phyloP scores from a whole-genome alignment of 208 protist genomes.

The Trypanosomatidae sp. region DNA sequence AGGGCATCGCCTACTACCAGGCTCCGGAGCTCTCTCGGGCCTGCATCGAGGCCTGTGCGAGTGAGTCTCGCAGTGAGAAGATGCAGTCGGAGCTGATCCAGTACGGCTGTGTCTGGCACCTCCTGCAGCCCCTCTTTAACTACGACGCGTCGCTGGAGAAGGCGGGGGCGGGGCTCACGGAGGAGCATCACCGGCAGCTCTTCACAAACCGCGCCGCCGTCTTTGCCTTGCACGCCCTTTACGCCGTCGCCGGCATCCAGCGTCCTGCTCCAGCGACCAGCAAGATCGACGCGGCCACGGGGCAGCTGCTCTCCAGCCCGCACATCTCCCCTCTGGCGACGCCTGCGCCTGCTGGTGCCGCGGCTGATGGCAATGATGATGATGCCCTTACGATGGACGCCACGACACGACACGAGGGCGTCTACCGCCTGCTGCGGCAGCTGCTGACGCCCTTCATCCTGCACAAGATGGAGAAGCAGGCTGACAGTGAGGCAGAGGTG shows the following conservation, averaged over 20 bases:
- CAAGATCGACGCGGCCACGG: too few species aligned
- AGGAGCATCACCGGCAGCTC: conserved; percentile 81
- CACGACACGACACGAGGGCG: conserved; percentile 32
- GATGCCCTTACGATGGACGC: too few species aligned
- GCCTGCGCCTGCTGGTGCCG: too few species aligned
- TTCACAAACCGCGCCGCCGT: conserved; percentile 75
- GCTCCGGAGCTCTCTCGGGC: conserved; percentile 65
- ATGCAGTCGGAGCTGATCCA: conserved; percentile 71
- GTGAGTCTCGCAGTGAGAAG: conserved; percentile 48
- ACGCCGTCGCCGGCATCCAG: conserved; percentile 49
- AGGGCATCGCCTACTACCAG: conserved; percentile 66
- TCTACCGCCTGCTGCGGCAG: conserved; percentile 48
- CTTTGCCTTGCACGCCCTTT: conserved; percentile 64
- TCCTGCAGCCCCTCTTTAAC: conserved; percentile 79
- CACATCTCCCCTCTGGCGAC: too few species aligned
- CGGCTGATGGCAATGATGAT: background rate
- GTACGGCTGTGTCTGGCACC: conserved; percentile 79
- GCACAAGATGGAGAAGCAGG: conserved; percentile 46
- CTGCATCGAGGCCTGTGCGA: conserved; percentile 71
- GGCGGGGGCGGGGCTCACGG: conserved; percentile 56
- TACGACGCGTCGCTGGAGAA: conserved; percentile 92
- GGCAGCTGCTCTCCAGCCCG: too few species aligned
- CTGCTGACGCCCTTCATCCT: conserved; percentile 87
- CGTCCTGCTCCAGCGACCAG: too few species aligned
- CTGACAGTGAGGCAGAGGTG: conserved; percentile 43